Conservation (phyloP, 148 eudicot species). For the Arctostaphylos glauca region DNA sequence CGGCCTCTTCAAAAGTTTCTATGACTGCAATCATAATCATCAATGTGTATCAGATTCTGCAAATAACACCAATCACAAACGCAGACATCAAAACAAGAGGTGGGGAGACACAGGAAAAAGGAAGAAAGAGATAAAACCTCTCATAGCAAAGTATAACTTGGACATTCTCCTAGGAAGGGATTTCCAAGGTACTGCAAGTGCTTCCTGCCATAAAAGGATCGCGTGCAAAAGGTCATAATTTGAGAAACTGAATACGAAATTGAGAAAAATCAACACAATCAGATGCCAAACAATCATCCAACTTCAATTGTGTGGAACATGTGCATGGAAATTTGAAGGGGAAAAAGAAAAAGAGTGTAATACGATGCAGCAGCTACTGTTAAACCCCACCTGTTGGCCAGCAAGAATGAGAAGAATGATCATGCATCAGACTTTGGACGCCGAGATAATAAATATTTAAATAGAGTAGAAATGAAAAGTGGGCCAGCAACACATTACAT, state of each 20-base stretch:
- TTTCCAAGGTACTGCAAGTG: constrained; percentile 77
- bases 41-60: background rate
- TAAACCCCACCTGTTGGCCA: background rate
- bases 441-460: background rate
- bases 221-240: background rate
- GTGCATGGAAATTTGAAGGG: too few relatives aligned
- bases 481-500: background rate
- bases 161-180: constrained; percentile 66
- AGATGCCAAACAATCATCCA: background rate
- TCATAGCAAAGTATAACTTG: constrained; percentile 84
- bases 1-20: constrained; percentile 74
- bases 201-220: constrained; percentile 51
- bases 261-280: background rate
- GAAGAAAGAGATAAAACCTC: constrained; percentile 50
- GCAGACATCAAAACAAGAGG: background rate
- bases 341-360: too few relatives aligned
- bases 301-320: background rate
- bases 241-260: background rate
- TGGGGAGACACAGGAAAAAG: background rate
- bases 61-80: background rate
- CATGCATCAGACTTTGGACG: background rate
- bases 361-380: background rate
- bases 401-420: background rate
- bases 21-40: constrained; percentile 47
- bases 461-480: background rate